Conservation (phyloP, 306 rosid genomes). For the Chamaecrista fasciculata region DNA sequence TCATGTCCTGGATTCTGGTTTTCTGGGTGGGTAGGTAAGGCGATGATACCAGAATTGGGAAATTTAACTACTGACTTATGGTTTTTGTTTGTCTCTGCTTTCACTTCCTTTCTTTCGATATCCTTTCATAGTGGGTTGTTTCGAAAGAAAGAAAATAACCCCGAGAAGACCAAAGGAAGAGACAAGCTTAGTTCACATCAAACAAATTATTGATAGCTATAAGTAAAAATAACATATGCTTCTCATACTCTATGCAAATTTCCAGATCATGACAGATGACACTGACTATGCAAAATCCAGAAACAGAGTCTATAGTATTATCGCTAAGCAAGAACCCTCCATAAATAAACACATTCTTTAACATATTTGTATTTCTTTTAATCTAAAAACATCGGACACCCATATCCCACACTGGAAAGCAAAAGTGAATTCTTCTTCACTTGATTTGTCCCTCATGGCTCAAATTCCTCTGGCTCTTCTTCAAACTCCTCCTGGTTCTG, state of each 20-base stretch:
- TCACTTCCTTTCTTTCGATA: not conserved
- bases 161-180: not conserved
- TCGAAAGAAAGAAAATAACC: not conserved
- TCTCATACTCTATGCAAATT: conserved; percentile 19
- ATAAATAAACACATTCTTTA: conserved; percentile 23
- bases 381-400: conserved; percentile 31
- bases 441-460: conserved; percentile 48
- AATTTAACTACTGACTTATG: not conserved
- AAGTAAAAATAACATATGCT: conserved; percentile 33
- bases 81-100: not conserved
- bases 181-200: conserved; percentile 19
- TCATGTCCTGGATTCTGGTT: not conserved
- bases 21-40: not conserved
- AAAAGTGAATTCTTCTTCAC: conserved; percentile 38
- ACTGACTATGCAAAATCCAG: conserved; percentile 26
- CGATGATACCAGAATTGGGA: not conserved
- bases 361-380: conserved; percentile 23
- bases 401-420: conserved; percentile 24
- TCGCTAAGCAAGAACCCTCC: conserved; percentile 22
- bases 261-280: conserved; percentile 16
- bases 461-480: conserved; percentile 48
- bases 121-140: not conserved
- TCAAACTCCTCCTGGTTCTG: conserved; percentile 61
- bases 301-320: conserved; percentile 29
- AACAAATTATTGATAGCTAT: conserved; percentile 29